These are phyloP conservation scores for Pholiota adiposa DNA, from an alignment of 1,284 basidiomycete species.

Conservation along the genomic window DNA sequence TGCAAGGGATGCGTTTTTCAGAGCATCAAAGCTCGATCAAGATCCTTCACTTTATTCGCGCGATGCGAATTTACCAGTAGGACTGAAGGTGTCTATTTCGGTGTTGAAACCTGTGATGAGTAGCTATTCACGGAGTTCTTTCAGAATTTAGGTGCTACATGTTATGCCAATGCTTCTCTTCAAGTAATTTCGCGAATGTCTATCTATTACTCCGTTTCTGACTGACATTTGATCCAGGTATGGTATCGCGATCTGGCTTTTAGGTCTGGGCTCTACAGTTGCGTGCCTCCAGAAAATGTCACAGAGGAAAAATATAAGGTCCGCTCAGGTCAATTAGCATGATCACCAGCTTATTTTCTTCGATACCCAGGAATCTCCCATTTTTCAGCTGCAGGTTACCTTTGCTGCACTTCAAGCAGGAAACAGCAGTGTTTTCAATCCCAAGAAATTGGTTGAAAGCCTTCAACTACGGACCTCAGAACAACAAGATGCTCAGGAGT, in stretches of 20 bases:
- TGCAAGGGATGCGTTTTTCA: constrained; percentile 55
- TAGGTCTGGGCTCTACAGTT: constrained; percentile 66
- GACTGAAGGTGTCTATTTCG: constrained; percentile 62
- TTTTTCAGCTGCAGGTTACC: constrained; percentile 75
- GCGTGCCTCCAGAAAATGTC: constrained; percentile 52
- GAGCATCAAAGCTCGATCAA: constrained; percentile 52
- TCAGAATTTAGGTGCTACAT: constrained; percentile 91
- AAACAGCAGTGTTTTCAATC: constrained; percentile 75
- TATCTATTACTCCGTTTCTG: background rate
- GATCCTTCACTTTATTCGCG: constrained; percentile 57
- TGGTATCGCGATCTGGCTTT: constrained; percentile 76
- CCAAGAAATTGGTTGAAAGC: constrained; percentile 81
- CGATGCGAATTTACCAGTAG: constrained; percentile 69
- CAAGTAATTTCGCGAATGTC: constrained; percentile 52
- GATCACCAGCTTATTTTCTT: constrained; percentile 1
- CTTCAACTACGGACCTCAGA: constrained; percentile 78
- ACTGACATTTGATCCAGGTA: constrained; percentile 42
- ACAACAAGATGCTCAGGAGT: constrained; percentile 97
- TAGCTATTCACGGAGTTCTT: constrained; percentile 5
- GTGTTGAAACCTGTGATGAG: background rate
- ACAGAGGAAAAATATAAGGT: constrained; percentile 59
- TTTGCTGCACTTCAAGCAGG: constrained; percentile 85
- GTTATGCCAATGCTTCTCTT: constrained; percentile 91
- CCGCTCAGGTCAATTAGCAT: constrained; percentile 6
- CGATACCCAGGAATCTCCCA: constrained; percentile 61